phyloP scores from a whole-genome alignment of 805 yeast species.

The Wickerhamomyces silvicola region DNA sequence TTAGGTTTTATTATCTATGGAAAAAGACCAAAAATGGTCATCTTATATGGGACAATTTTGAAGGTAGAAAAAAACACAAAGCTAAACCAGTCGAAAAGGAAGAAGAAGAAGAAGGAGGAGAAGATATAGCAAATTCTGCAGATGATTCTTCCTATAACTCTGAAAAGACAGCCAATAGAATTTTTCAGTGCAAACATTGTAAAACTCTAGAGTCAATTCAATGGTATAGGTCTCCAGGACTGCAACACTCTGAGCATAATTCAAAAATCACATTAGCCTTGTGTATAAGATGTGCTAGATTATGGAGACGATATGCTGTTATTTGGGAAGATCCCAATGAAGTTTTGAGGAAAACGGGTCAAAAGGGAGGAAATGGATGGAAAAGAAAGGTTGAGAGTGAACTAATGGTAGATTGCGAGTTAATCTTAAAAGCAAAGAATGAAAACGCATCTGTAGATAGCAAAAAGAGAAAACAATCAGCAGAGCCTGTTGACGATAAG shows the following conservation, averaged over 20 bases:
- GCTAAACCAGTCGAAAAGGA: constrained; percentile 17
- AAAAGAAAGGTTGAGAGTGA: constrained; percentile 63
- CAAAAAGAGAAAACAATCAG: too few relatives aligned
- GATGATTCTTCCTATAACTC: constrained; percentile 71
- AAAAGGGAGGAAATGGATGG: constrained; percentile 46
- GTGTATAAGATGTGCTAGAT: constrained; percentile 79
- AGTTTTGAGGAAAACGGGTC: constrained; percentile 41
- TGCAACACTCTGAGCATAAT: constrained; percentile 28
- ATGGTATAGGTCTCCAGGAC: constrained; percentile 74
- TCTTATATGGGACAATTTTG: constrained; percentile 74
- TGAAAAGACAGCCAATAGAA: constrained; percentile 36
- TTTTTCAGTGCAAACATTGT: constrained; percentile 71
- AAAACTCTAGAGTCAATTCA: constrained; percentile 43
- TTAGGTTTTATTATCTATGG: constrained; percentile 86
- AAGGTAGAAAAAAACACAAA: constrained; percentile 65
- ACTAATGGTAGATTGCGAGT: constrained; percentile 52
- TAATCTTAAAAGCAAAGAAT: constrained; percentile 42
- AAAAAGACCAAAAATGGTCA: constrained; percentile 77
- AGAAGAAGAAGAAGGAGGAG: constrained; percentile 9
- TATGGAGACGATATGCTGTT: constrained; percentile 89
- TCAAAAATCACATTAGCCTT: constrained; percentile 46
- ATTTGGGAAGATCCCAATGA: constrained; percentile 78
- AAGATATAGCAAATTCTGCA: constrained; percentile 29
- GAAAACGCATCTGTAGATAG: constrained; percentile 1
- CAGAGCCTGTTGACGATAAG: constrained; percentile 5